Evolutionary conservation across 208 protist genomes (phyloP).

Genomic region (Acanthamoeba castellanii): DNA sequence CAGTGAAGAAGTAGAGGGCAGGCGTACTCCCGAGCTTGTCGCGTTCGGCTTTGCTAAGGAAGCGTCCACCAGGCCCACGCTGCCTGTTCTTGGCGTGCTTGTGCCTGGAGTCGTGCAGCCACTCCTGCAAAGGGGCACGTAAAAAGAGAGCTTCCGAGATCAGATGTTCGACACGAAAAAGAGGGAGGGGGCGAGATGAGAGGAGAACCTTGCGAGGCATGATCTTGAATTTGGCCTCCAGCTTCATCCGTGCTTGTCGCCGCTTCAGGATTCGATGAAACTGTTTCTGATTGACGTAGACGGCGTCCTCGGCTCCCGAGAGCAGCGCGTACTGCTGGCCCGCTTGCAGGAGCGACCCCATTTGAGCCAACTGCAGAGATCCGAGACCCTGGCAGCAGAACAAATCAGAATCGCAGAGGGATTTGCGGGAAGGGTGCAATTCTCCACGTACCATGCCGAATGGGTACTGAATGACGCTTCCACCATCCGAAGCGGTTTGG

Average conservation of each 20-base stretch:
- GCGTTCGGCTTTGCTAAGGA: constrained; percentile 80
- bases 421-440: background rate
- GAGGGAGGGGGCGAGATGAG: background rate
- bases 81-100: constrained; percentile 84
- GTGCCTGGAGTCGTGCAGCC: constrained; percentile 87
- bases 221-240: constrained; percentile 82
- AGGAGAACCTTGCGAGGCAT: constrained; percentile 52
- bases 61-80: constrained; percentile 84
- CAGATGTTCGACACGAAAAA: background rate
- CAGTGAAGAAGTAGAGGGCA: background rate
- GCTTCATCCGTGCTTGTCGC: constrained; percentile 80
- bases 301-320: constrained; percentile 78
- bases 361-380: constrained; percentile 27
- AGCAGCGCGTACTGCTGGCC: constrained; percentile 32
- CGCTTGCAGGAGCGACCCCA: constrained; percentile 16
- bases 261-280: constrained; percentile 87
- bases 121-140: constrained; percentile 70
- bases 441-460: background rate
- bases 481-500: background rate
- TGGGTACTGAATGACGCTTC: constrained; percentile 16
- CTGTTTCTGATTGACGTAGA: constrained; percentile 89
- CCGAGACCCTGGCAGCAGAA: constrained; percentile 6
- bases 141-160: too few relatives aligned
- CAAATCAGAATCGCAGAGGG: background rate
- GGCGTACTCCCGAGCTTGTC: constrained; percentile 5